Conservation (phyloP, 352 stramenopile species). For the Peronospora farinosa region DNA sequence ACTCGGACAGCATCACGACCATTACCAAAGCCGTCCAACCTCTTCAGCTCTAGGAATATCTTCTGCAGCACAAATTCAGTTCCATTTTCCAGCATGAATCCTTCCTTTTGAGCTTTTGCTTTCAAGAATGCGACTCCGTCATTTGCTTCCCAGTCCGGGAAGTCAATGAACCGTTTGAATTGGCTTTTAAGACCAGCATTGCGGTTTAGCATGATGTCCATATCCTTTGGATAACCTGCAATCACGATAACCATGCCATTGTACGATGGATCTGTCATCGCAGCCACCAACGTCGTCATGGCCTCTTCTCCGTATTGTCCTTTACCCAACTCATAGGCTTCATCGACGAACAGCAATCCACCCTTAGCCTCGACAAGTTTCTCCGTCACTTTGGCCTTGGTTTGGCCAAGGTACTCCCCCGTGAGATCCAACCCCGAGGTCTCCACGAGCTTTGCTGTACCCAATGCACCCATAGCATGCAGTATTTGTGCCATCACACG, state of each 20-base stretch:
- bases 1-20: slow-evolving; percentile 62
- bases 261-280: slow-evolving; percentile 83
- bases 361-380: slow-evolving; percentile 86
- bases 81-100: slow-evolving; percentile 32
- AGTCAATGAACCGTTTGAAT: slow-evolving; percentile 88
- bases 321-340: slow-evolving; percentile 83
- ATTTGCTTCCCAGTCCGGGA: slow-evolving; percentile 78
- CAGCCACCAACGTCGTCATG: slow-evolving; percentile 86
- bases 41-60: slow-evolving; percentile 38
- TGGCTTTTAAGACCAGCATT: slow-evolving; percentile 90
- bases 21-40: slow-evolving; percentile 61
- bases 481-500: slow-evolving; percentile 91
- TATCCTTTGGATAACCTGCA: slow-evolving; percentile 84
- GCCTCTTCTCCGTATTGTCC: slow-evolving; percentile 77
- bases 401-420: slow-evolving; percentile 86
- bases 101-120: slow-evolving; percentile 34
- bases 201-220: slow-evolving; percentile 84
- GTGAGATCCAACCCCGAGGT: slow-evolving; percentile 83
- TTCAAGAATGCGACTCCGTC: slow-evolving; percentile 71
- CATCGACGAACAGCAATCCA: slow-evolving; percentile 91
- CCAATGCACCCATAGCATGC: slow-evolving; percentile 88
- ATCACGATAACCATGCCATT: slow-evolving; percentile 87
- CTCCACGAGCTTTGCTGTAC: slow-evolving; percentile 89
- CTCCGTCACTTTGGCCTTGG: slow-evolving; percentile 78
- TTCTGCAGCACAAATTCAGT: slow-evolving; percentile 23